Conservation (phyloP, 257 asterid genomes). For the Petrea volubilis region DNA sequence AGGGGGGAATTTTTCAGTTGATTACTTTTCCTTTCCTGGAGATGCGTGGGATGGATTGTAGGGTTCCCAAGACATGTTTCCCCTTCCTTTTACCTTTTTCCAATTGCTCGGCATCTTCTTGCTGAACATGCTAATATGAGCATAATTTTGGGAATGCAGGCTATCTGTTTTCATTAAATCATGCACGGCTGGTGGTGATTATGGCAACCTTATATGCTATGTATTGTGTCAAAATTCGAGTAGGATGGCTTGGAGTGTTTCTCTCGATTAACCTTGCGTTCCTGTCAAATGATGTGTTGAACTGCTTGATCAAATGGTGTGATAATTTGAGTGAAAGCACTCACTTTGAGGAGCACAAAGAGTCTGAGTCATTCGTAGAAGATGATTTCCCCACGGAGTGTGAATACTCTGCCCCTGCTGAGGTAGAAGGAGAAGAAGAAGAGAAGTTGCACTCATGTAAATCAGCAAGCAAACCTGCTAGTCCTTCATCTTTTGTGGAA, state of each 20-base stretch:
- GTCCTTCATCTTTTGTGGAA: conserved; percentile 51
- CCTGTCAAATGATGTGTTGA: conserved; percentile 75
- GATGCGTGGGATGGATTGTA: not conserved
- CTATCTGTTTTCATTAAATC: conserved; percentile 87
- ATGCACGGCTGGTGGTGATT: conserved; percentile 88
- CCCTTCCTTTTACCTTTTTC: not conserved
- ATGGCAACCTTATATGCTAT: conserved; percentile 83
- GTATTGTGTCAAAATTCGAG: conserved; percentile 78
- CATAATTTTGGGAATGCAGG: conserved; percentile 55
- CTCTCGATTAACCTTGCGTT: conserved; percentile 85
- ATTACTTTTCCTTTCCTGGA: not conserved
- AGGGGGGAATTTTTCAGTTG: not conserved
- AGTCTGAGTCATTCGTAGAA: conserved; percentile 57
- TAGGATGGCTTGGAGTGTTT: conserved; percentile 91
- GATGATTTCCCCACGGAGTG: conserved; percentile 64
- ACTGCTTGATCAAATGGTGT: conserved; percentile 83
- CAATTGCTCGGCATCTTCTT: conserved; percentile 16
- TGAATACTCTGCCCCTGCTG: conserved; percentile 60
- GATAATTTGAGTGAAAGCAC: conserved; percentile 80
- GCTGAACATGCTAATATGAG: conserved; percentile 32
- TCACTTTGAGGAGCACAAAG: conserved; percentile 68
- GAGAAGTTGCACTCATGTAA: conserved; percentile 67
- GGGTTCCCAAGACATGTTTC: not conserved
- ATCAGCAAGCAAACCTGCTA: conserved; percentile 58
- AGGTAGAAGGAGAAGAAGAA: conserved; percentile 55